phyloP scores from a whole-genome alignment of 306 rosid genomes.

The Prunus mira region DNA sequence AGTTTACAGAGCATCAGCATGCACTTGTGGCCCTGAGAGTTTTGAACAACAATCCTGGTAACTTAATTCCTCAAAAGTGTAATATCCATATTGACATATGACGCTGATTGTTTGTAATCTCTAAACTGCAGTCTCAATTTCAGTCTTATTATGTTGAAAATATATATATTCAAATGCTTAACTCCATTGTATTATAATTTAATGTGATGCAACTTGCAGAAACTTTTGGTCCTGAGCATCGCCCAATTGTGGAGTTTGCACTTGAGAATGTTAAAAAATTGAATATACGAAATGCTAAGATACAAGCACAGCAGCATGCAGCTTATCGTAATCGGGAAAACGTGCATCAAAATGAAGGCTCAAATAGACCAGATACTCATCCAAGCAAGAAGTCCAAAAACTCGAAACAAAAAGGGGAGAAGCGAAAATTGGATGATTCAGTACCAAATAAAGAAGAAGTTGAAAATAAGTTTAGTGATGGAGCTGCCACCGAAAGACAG shows the following conservation, averaged over 20 bases:
- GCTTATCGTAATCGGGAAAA: conserved; percentile 20
- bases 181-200: conserved; percentile 6
- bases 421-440: conserved; percentile 27
- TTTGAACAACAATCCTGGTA: conserved; percentile 96
- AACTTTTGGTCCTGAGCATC: conserved; percentile 82
- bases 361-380: conserved; percentile 21
- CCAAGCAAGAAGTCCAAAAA: conserved; percentile 37
- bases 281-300: conserved; percentile 57
- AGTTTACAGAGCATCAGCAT: conserved; percentile 94
- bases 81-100: not conserved
- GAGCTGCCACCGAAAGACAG: conserved; percentile 30
- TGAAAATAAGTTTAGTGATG: conserved; percentile 22
- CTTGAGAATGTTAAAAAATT: conserved; percentile 76
- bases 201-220: conserved; percentile 35
- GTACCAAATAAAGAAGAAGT: conserved; percentile 24
- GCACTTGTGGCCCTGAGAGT: conserved; percentile 95
- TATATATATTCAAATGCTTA: not conserved
- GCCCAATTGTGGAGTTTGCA: conserved; percentile 97
- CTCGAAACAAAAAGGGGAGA: conserved; percentile 42
- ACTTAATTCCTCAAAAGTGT: conserved; percentile 18
- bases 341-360: conserved; percentile 16
- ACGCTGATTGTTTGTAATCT: not conserved
- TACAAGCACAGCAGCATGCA: conserved; percentile 47
- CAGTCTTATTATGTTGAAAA: not conserved
- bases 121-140: not conserved